Evolutionary conservation across 768 basidiomycete species (phyloP).

Genomic region (Amanita fuliginea): DNA sequence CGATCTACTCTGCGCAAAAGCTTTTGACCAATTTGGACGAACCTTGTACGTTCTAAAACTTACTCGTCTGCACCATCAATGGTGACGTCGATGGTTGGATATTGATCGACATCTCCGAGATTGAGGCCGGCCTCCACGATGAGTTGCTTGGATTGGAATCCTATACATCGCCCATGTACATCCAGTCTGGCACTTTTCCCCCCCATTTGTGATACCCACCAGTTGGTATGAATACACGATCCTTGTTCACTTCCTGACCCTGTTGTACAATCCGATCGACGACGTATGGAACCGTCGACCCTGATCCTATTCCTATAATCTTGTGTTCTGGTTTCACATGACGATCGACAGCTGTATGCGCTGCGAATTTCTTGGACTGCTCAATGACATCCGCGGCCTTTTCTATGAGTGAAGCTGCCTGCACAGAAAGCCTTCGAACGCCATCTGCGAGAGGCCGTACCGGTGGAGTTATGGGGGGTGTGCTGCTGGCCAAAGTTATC

Average conservation of each 20-base stretch:
- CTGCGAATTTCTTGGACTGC: constrained; percentile 80
- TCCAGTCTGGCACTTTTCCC: not conserved
- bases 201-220: constrained; percentile 28
- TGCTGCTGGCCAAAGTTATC: not conserved
- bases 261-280: constrained; percentile 90
- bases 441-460: not conserved
- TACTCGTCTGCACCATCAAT: constrained; percentile 97
- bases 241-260: constrained; percentile 62
- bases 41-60: constrained; percentile 15
- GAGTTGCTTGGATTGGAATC: constrained; percentile 94
- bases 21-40: not conserved
- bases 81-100: constrained; percentile 87
- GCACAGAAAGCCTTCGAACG: constrained; percentile 1
- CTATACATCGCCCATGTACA: constrained; percentile 21
- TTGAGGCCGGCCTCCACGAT: constrained; percentile 71
- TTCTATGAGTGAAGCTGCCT: constrained; percentile 11
- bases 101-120: constrained; percentile 86
- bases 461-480: not conserved
- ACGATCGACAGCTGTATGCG: constrained; percentile 88
- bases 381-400: constrained; percentile 45
- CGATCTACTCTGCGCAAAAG: constrained; percentile 61
- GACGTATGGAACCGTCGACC: constrained; percentile 93
- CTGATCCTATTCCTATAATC: constrained; percentile 86
- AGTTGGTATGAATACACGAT: constrained; percentile 84
- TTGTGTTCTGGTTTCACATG: constrained; percentile 78